Conservation (phyloP, 106 monocot species). For the Chionographis japonica region DNA sequence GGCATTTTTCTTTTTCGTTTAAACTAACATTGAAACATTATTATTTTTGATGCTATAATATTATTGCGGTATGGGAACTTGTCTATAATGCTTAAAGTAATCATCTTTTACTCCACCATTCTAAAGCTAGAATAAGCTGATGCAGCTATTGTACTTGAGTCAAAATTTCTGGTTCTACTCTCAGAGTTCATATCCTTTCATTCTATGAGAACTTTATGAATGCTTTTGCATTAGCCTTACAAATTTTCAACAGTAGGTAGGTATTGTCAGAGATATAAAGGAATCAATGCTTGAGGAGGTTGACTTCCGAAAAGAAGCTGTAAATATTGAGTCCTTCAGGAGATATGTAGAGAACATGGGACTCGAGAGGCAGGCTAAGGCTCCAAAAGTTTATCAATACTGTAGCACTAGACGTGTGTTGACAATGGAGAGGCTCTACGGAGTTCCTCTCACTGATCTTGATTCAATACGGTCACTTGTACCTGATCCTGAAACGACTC, state of each 20-base stretch:
- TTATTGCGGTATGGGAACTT: too few species aligned
- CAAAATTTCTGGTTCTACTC: not conserved
- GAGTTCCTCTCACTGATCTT: slow-evolving; percentile 96
- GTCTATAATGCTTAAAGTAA: too few species aligned
- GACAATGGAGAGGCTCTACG: slow-evolving; percentile 97
- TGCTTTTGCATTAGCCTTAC: slow-evolving; percentile 2
- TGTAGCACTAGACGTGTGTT: slow-evolving; percentile 76
- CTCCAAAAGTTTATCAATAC: slow-evolving; percentile 68
- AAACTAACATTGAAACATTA: too few species aligned
- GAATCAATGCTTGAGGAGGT: slow-evolving; percentile 98
- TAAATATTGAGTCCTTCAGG: slow-evolving; percentile 75
- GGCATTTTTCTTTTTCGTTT: too few species aligned
- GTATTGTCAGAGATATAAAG: slow-evolving; percentile 79
- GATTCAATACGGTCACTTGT: slow-evolving; percentile 81
- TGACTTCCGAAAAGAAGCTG: slow-evolving; percentile 86
- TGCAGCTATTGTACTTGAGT: not conserved
- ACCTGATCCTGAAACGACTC: slow-evolving; percentile 71
- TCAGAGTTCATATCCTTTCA: not conserved
- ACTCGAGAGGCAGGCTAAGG: slow-evolving; percentile 77
- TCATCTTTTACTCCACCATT: too few species aligned
- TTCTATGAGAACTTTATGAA: not conserved
- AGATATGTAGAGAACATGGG: slow-evolving; percentile 75
- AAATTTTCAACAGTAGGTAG: slow-evolving; percentile 50
- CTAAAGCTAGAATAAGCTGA: not conserved
- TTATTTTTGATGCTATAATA: too few species aligned